A percentile compares a stretch with the other conserved stretches of the same genome.
Evolutionary conservation across 1,139 yeast species (phyloP).

Genomic region (Hemisphaericaspora xylofermentans): DNA sequence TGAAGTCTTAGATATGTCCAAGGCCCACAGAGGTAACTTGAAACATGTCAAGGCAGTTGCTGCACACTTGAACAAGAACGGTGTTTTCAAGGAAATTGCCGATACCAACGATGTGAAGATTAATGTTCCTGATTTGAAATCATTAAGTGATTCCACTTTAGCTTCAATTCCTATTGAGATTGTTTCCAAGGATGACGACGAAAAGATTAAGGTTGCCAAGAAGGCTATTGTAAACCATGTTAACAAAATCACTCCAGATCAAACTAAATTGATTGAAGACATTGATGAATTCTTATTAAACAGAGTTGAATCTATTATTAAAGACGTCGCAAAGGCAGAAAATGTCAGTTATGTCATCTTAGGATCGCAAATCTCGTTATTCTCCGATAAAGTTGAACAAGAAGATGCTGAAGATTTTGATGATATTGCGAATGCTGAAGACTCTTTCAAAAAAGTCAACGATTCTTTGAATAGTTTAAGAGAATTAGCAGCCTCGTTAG

Average conservation of each 20-base stretch:
- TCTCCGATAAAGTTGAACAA: slow-evolving; percentile 19
- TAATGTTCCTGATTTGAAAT: slow-evolving; percentile 49
- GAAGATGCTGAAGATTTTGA: slow-evolving; percentile 41
- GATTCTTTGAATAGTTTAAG: slow-evolving; percentile 56
- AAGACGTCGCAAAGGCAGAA: slow-evolving; percentile 46
- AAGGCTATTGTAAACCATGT: slow-evolving; percentile 70
- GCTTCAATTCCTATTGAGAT: slow-evolving; percentile 43
- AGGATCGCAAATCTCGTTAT: slow-evolving; percentile 42
- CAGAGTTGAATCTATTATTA: slow-evolving; percentile 47
- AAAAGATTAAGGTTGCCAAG: slow-evolving; percentile 48
- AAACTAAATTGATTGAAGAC: slow-evolving; percentile 58
- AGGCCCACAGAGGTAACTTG: slow-evolving; percentile 81
- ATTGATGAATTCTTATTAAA: slow-evolving; percentile 67
- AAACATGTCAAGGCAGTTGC: slow-evolving; percentile 76
- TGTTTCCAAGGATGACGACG: slow-evolving; percentile 35
- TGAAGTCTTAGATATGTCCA: slow-evolving; percentile 75
- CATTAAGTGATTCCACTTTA: slow-evolving; percentile 20
- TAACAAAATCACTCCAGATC: slow-evolving; percentile 69
- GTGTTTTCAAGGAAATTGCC: slow-evolving; percentile 47
- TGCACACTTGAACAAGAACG: slow-evolving; percentile 57
- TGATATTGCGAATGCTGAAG: slow-evolving; percentile 37
- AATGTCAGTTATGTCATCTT: slow-evolving; percentile 59
- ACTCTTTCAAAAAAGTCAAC: slow-evolving; percentile 37
- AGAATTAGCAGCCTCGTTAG: slow-evolving; percentile 54
- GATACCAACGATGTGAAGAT: slow-evolving; percentile 50